Evolutionary conservation across 2,329 filamentous ascomycete species (phyloP).

Genomic region (Saccharata proteae): DNA sequence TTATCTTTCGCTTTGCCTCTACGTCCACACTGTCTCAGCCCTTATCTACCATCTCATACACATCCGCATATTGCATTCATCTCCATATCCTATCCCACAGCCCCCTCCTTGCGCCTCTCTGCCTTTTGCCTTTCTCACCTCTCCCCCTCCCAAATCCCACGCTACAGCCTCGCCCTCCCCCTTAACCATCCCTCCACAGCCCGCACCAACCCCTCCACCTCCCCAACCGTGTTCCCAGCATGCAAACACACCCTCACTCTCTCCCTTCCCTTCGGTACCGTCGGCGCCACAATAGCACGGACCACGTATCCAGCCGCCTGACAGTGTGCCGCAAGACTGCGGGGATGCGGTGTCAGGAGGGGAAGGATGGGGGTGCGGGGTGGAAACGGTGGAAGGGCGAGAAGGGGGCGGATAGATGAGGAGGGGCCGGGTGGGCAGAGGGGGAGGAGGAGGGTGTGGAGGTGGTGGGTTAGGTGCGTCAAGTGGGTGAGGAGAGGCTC

Average conservation of each 20-base stretch:
- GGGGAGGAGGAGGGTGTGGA: slow-evolving; percentile 14
- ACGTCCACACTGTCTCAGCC: too few relatives aligned
- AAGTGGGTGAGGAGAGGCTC: slow-evolving; percentile 23
- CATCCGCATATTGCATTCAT: too few relatives aligned
- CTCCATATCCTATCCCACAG: too few relatives aligned
- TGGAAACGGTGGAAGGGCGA: slow-evolving; percentile 16
- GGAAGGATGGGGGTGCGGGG: slow-evolving; percentile 19
- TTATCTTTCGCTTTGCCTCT: too few relatives aligned
- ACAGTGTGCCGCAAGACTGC: slow-evolving; percentile 16
- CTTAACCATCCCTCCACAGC: slow-evolving; percentile 3
- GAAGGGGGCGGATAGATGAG: not conserved
- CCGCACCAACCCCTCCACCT: slow-evolving; percentile 22
- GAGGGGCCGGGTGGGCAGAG: slow-evolving; percentile 12
- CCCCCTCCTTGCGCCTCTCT: not conserved
- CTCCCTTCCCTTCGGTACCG: slow-evolving; percentile 27
- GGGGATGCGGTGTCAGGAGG: slow-evolving; percentile 18
- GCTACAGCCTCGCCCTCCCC: not conserved
- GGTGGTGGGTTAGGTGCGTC: slow-evolving; percentile 12
- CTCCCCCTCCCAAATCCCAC: slow-evolving; percentile 1
- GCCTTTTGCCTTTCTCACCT: not conserved
- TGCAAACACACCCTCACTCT: slow-evolving; percentile 32
- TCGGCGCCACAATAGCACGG: slow-evolving; percentile 27
- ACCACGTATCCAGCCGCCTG: slow-evolving; percentile 22
- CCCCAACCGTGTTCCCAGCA: slow-evolving; percentile 26
- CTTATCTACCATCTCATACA: too few relatives aligned